Base-by-base conservation (phyloP, 108 stramenopile species). In the Thalassiosira profunda region DNA sequence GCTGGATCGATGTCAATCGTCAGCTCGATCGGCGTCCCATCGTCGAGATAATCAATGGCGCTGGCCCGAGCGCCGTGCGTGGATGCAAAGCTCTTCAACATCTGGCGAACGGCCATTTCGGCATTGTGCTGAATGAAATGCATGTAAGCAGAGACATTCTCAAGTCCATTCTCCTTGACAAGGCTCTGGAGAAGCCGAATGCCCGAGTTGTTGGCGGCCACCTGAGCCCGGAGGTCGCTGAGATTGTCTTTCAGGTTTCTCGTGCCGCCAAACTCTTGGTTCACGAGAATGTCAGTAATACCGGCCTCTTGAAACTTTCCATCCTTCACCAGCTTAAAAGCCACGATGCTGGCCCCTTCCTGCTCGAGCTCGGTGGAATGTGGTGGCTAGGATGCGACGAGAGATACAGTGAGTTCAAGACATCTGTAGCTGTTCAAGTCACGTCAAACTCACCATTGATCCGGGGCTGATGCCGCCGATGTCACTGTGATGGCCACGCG, bases 271-370 rank as follows among this genome's bases (percentile, higher is more conserved):
- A 94, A 63, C 58, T 88, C 82, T 21, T 97, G 97, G 30, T 95
- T 84, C 10, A 68, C 65, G 17, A 99, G 76, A 49, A 99, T 91
- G 17, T 92, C 94, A 0, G 90, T 86, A 30, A 99, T 96, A 5
- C 96, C 98, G 34, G 83, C 85, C 73, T 99, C 98, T 67, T 98
- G 95, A 71, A 99, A 99, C 26, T 76, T 68, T 11, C 98, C 98
- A 58, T 85, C 74, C 18, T 80, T 72, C 29, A 99, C 98, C 12
- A 99, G 81, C 70, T 99, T 99, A 79, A 97, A 98, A 0, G 99
- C 98, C 18, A 99, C 83, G 63, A 99, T 99, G 40, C 90, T 95
- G 11, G 99, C 98, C 43, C 99, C 99, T 71, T 99, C 99, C 61
- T 99, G 92, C 60, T 82, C 88, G 29, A 99, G 70, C 12, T 28